Evolutionary conservation across 768 basidiomycete genomes (phyloP).

Genomic region (Phanerodontia chrysosporium): DNA sequence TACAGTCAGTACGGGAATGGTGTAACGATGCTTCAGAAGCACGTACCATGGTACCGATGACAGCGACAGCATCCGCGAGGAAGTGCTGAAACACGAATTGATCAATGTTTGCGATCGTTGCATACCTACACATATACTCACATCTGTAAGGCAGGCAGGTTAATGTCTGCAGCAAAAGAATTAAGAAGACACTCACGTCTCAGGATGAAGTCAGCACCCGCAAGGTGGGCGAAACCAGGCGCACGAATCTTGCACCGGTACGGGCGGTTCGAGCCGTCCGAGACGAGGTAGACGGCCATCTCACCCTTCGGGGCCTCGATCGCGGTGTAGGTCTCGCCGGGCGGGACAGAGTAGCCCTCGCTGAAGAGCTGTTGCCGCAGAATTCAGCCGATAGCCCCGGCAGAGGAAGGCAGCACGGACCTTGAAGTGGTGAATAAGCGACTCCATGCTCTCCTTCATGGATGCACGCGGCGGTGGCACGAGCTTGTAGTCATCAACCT

Average conservation of each 20-base stretch:
- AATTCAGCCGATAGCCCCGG: background rate
- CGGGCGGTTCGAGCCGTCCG: constrained; percentile 94
- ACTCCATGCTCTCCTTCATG: constrained; percentile 99
- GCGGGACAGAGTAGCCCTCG: constrained; percentile 95
- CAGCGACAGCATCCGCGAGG: constrained; percentile 91
- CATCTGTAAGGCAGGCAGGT: constrained; percentile 25
- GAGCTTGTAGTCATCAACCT: constrained; percentile 97
- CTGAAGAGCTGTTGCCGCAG: constrained; percentile 67
- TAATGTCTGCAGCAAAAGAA: constrained; percentile 7
- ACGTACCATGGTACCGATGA: constrained; percentile 95
- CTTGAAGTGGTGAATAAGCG: constrained; percentile 98
- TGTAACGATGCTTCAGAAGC: constrained; percentile 5
- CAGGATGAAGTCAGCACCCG: constrained; percentile 98
- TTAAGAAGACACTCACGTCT: constrained; percentile 54
- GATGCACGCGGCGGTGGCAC: constrained; percentile 92
- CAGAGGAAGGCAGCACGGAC: constrained; percentile 29
- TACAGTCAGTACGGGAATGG: constrained; percentile 1
- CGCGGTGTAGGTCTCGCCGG: constrained; percentile 92
- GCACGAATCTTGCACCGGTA: constrained; percentile 98
- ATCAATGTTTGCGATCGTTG: constrained; percentile 5
- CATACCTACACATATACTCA: constrained; percentile 21
- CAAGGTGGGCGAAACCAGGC: constrained; percentile 93
- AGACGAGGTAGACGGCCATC: constrained; percentile 98
- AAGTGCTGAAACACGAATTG: constrained; percentile 50
- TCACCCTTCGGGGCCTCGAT: constrained; percentile 99